These are phyloP conservation scores for Lumnitzera racemosa DNA, from an alignment of 345 rosid genomes.

Conservation along the genomic window DNA sequence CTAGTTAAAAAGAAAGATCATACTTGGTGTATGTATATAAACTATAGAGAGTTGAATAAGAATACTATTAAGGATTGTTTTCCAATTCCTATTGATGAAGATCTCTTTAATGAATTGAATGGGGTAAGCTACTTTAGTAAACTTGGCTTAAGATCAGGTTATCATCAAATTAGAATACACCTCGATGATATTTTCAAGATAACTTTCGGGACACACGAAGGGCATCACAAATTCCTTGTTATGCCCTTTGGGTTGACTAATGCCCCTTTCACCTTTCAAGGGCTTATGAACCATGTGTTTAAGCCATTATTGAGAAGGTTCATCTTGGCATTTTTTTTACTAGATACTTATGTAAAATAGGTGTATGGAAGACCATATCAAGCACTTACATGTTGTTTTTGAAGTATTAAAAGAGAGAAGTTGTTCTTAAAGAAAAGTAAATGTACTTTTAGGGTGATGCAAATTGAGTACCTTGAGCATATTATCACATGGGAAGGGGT, in stretches of 20 bases:
- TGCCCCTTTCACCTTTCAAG: not conserved
- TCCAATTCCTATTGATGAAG: too few relatives aligned
- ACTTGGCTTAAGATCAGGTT: too few relatives aligned
- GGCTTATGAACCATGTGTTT: not conserved
- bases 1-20: too few relatives aligned
- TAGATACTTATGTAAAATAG: not conserved
- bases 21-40: too few relatives aligned
- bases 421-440: not conserved
- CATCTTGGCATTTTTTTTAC: not conserved
- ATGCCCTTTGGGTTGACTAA: not conserved
- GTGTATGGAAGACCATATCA: not conserved
- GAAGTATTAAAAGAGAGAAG: not conserved
- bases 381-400: not conserved
- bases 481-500: not conserved
- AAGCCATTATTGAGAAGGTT: not conserved
- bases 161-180: too few relatives aligned
- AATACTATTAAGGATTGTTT: too few relatives aligned
- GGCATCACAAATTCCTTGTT: not conserved
- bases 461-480: not conserved
- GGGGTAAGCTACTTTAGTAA: too few relatives aligned
- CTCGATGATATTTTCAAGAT: not conserved
- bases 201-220: not conserved
- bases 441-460: not conserved
- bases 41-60: too few relatives aligned
- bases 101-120: too few relatives aligned